These are phyloP conservation scores for Capsicum chinense DNA, from an alignment of 257 asterid genomes.

Conservation along the genomic window DNA sequence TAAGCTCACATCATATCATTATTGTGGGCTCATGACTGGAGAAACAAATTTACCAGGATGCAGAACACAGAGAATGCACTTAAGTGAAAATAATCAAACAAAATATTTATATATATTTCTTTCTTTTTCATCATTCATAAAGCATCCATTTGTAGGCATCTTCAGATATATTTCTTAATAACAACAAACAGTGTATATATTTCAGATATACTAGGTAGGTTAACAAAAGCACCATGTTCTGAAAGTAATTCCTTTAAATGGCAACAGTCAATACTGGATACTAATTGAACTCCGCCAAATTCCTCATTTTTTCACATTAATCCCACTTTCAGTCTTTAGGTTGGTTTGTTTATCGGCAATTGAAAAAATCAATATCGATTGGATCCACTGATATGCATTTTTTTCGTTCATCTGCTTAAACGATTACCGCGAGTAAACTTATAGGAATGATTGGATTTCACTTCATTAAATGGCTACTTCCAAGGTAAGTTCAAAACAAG, in stretches of 20 bases:
- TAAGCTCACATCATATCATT: background rate
- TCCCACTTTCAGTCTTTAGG: background rate
- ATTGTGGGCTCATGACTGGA: background rate
- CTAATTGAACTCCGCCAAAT: background rate
- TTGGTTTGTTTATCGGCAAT: background rate
- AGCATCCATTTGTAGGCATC: background rate
- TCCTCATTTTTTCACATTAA: background rate
- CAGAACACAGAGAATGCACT: background rate
- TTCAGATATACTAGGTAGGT: background rate
- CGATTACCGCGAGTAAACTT: background rate
- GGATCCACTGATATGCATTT: background rate
- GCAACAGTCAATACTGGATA: background rate
- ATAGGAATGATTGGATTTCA: background rate
- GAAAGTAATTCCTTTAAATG: background rate
- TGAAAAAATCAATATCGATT: background rate
- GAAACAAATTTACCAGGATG: background rate
- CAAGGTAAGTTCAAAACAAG: background rate
- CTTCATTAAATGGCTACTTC: background rate
- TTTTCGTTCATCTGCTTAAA: background rate
- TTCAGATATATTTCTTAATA: background rate
- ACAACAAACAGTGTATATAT: background rate
- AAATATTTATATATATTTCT: background rate
- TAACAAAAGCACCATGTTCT: background rate
- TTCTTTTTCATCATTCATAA: background rate
- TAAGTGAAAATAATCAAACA: background rate